A percentile compares a stretch with the other conserved stretches of the same genome.
Conservation (phyloP, 129 eudicot genomes). For the Rutidosis leptorrhynchoides region DNA sequence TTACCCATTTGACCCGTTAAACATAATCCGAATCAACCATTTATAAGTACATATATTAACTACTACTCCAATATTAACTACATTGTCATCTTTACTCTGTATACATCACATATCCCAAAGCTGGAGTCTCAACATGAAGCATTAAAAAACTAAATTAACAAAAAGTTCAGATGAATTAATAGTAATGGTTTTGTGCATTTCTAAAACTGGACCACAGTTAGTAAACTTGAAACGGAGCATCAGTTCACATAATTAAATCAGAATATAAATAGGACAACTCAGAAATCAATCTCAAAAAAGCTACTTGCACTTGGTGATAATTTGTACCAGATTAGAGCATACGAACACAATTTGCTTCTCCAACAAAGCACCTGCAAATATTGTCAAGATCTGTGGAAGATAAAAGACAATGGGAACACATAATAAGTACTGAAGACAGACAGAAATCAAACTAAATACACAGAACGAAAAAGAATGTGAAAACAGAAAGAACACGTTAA, state of each 20-base stretch:
- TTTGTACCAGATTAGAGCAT: conserved; percentile 78
- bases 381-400: conserved; percentile 70
- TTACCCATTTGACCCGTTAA: background rate
- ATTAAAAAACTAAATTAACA: background rate
- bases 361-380: conserved; percentile 88
- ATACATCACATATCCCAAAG: background rate
- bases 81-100: background rate
- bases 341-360: conserved; percentile 89
- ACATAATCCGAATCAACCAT: background rate
- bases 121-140: background rate
- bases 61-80: no score
- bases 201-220: conserved; percentile 15
- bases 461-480: background rate
- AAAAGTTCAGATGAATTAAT: conserved; percentile 7
- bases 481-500: background rate
- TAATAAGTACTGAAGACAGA: conserved; percentile 12
- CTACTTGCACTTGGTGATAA: conserved; percentile 4
- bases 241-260: background rate
- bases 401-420: conserved; percentile 9
- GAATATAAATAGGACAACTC: background rate
- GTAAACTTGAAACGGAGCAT: conserved; percentile 15
- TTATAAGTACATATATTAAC: background rate
- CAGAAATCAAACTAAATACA: background rate
- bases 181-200: conserved; percentile 6
- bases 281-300: conserved; percentile 10